These are phyloP conservation scores for Acer campestre DNA, from an alignment of 345 rosid genomes.

Conservation along the genomic window DNA sequence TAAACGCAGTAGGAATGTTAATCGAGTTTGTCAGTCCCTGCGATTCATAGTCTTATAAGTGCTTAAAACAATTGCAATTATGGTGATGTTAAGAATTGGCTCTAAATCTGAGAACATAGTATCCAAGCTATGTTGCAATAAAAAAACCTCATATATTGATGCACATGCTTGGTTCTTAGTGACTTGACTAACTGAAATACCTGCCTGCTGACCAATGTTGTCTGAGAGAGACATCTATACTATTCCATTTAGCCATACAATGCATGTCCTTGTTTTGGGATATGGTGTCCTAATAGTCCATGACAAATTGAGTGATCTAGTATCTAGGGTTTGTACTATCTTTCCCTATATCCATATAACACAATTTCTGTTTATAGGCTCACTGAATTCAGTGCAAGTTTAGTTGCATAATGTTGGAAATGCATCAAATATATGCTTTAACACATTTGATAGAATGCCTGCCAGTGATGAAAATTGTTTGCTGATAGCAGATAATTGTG, in stretches of 20 bases:
- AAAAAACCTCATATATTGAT: background rate
- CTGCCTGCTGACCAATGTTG: background rate
- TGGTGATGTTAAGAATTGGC: background rate
- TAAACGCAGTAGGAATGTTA: no score
- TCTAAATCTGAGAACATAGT: background rate
- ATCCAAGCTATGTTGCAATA: background rate
- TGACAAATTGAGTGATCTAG: background rate
- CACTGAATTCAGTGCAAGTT: background rate
- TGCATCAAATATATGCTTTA: background rate
- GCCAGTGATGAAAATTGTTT: background rate
- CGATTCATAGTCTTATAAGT: slow-evolving; percentile 5
- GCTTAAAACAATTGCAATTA: background rate
- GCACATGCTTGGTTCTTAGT: background rate
- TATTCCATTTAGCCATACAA: background rate
- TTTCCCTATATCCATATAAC: background rate
- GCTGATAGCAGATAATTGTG: background rate
- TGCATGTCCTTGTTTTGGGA: background rate
- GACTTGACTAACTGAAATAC: background rate
- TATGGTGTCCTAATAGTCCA: background rate
- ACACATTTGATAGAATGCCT: background rate
- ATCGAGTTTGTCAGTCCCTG: slow-evolving; percentile 2
- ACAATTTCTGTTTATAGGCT: background rate
- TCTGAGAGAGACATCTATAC: background rate
- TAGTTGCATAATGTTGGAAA: background rate
- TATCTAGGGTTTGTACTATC: background rate